phyloP scores from a whole-genome alignment of 345 rosid species.

The Aurinia saxatilis region DNA sequence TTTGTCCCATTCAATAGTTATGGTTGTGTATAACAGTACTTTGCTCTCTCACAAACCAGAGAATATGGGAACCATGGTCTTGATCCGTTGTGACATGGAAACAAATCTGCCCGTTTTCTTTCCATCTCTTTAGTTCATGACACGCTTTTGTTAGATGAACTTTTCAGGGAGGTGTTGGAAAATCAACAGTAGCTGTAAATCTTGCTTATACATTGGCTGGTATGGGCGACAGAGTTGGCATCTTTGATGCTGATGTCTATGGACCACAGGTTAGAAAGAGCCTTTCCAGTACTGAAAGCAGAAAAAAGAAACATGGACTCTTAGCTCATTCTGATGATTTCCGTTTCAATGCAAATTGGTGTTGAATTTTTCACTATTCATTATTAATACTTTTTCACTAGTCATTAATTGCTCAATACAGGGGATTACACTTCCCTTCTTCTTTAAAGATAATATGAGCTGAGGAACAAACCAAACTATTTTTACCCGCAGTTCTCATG shows the following conservation, averaged over 20 bases:
- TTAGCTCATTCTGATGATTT: too few species aligned
- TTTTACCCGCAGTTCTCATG: conserved; percentile 8
- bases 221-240: conserved; percentile 96
- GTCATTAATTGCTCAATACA: too few species aligned
- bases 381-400: too few species aligned
- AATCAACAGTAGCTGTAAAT: conserved; percentile 93
- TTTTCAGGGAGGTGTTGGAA: conserved; percentile 97
- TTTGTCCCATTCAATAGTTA: background rate
- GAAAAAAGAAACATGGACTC: too few species aligned
- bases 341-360: too few species aligned
- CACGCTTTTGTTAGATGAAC: conserved; percentile 36
- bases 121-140: conserved; percentile 22
- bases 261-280: too few species aligned
- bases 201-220: conserved; percentile 91
- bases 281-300: too few species aligned
- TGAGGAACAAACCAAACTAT: background rate
- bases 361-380: too few species aligned
- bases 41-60: too few species aligned
- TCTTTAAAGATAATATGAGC: conserved; percentile 4
- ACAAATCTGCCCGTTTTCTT: background rate
- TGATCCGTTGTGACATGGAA: too few species aligned
- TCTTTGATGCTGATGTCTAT: conserved; percentile 93
- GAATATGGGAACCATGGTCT: too few species aligned
- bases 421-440: background rate
- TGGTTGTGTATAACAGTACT: background rate